These are phyloP conservation scores for Phytopythium boreale DNA, from an alignment of 352 stramenopile species.

Conservation along the genomic window DNA sequence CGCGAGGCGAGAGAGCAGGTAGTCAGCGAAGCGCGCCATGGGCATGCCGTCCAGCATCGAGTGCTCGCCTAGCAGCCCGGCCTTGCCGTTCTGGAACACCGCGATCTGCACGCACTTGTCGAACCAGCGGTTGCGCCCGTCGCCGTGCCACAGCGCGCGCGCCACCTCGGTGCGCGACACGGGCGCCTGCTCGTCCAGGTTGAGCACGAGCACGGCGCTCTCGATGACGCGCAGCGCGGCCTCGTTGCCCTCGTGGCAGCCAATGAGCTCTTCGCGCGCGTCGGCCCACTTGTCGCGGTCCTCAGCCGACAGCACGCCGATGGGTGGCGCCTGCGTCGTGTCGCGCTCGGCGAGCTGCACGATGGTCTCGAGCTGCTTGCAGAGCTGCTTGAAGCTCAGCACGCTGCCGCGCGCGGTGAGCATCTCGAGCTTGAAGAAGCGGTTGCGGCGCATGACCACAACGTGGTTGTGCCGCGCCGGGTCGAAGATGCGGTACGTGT, in stretches of 20 bases:
- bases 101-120: slow-evolving; percentile 97
- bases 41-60: slow-evolving; percentile 89
- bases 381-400: slow-evolving; percentile 59
- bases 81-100: slow-evolving; percentile 95
- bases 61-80: slow-evolving; percentile 92
- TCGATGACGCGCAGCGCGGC: slow-evolving; percentile 52
- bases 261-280: slow-evolving; percentile 62
- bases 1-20: slow-evolving; percentile 52
- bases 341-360: slow-evolving; percentile 33
- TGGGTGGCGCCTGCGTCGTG: slow-evolving; percentile 42
- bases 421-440: slow-evolving; percentile 67
- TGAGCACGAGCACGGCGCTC: slow-evolving; percentile 63
- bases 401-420: slow-evolving; percentile 28
- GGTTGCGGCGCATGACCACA: slow-evolving; percentile 86
- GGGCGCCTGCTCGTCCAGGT: slow-evolving; percentile 62
- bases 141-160: slow-evolving; percentile 71
- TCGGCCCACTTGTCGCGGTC: slow-evolving; percentile 81
- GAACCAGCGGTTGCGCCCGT: slow-evolving; percentile 94
- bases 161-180: slow-evolving; percentile 65
- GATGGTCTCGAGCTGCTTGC: slow-evolving; percentile 51
- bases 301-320: slow-evolving; percentile 68
- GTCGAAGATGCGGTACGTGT: slow-evolving; percentile 91
- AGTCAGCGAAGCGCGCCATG: slow-evolving; percentile 71
- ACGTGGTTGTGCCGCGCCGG: slow-evolving; percentile 81
- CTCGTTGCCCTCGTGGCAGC: slow-evolving; percentile 52